Evolutionary conservation across 495 filamentous ascomycete genomes (phyloP).

Genomic region (Letharia lupina): DNA sequence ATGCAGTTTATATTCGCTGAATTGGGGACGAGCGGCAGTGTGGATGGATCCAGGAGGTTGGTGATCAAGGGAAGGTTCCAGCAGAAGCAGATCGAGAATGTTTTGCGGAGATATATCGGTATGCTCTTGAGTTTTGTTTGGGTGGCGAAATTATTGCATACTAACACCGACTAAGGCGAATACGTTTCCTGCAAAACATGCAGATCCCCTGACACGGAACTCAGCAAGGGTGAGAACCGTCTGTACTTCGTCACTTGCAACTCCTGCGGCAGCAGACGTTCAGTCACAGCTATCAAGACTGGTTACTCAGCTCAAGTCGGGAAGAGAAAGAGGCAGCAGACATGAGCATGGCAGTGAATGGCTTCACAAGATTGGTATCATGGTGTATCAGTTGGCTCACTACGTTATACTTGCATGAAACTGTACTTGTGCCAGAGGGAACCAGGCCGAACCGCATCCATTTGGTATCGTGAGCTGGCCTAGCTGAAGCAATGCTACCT

Average conservation of each 20-base stretch:
- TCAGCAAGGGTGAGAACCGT: constrained; percentile 98
- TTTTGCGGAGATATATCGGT: constrained; percentile 90
- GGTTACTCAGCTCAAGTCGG: constrained; percentile 98
- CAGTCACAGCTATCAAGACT: constrained; percentile 95
- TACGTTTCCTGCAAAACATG: constrained; percentile 99
- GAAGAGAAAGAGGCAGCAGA: constrained; percentile 72
- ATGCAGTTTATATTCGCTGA: constrained; percentile 96
- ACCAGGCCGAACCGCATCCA: not conserved
- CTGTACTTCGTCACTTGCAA: constrained; percentile 79
- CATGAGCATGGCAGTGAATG: constrained; percentile 28
- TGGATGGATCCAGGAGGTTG: constrained; percentile 83
- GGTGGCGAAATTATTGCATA: not conserved
- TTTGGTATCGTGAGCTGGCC: not conserved
- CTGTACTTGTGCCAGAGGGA: not conserved
- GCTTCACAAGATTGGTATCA: not conserved
- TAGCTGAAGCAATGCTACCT: not conserved
- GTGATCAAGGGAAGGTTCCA: constrained; percentile 99
- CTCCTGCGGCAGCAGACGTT: constrained; percentile 82
- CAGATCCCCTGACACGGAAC: constrained; percentile 85
- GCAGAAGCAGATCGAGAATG: constrained; percentile 96
- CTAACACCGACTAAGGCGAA: constrained; percentile 54
- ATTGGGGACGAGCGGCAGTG: constrained; percentile 89
- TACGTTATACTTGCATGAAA: not conserved
- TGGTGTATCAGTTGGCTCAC: constrained; percentile 3
- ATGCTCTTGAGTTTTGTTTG: constrained; percentile 30